Percentiles rank a stretch among this genome's conserved stretches.
phyloP scores from a whole-genome alignment of 805 yeast species.

The Metschnikowia henanensis region DNA sequence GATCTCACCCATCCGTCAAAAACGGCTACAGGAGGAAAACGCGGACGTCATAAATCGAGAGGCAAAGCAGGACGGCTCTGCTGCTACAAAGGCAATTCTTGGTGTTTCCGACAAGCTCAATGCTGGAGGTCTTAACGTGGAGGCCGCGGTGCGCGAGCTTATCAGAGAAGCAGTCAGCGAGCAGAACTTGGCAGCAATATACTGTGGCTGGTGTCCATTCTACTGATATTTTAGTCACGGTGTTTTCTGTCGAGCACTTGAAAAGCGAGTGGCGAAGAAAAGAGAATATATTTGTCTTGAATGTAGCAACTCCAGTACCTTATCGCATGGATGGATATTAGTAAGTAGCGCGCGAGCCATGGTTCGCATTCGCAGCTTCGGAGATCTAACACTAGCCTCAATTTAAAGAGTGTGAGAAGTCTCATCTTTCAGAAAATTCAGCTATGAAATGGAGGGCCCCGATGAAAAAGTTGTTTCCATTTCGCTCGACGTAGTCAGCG shows the following conservation, averaged over 20 bases:
- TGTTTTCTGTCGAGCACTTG: too few relatives aligned
- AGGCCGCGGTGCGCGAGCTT: conserved; percentile 81
- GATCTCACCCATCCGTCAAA: conserved; percentile 68
- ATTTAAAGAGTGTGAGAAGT: not conserved
- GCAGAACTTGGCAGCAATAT: conserved; percentile 69
- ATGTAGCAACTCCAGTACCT: too few relatives aligned
- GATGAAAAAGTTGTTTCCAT: conserved; percentile 5
- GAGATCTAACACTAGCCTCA: not conserved
- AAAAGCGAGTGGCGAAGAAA: not conserved
- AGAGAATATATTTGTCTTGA: too few relatives aligned
- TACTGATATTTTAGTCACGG: too few relatives aligned
- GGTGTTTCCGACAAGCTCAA: conserved; percentile 69
- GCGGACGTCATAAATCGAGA: conserved; percentile 20
- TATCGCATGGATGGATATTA: too few relatives aligned
- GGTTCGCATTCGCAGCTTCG: conserved; percentile 1
- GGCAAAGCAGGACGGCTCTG: conserved; percentile 50
- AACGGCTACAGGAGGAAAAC: conserved; percentile 49
- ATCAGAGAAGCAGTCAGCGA: conserved; percentile 73
- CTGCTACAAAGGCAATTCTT: conserved; percentile 76
- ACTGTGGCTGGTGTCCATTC: conserved; percentile 85
- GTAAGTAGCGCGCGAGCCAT: not conserved
- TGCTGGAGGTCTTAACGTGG: conserved; percentile 70
- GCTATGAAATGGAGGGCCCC: conserved; percentile 1
- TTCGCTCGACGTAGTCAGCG: conserved; percentile 9
- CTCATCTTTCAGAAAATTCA: not conserved